Evolutionary conservation across 352 stramenopile genomes (phyloP).

Genomic region (Phytophthora rubi): DNA sequence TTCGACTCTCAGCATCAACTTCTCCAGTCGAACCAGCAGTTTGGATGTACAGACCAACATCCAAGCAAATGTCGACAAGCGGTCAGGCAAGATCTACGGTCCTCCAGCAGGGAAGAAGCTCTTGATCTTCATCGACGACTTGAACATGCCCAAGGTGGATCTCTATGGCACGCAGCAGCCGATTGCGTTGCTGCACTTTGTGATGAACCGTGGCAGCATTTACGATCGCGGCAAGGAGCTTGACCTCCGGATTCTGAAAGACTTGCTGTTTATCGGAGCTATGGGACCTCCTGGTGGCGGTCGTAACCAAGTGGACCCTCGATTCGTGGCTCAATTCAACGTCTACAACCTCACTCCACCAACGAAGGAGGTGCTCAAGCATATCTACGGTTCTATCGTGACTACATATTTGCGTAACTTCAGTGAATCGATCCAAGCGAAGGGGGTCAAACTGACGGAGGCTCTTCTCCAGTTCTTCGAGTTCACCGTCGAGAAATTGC

Average conservation of each 20-base stretch:
- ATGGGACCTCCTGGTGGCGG: constrained; percentile 96
- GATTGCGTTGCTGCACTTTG: constrained; percentile 94
- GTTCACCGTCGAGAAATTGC: constrained; percentile 91
- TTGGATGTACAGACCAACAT: constrained; percentile 95
- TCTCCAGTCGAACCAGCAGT: constrained; percentile 94
- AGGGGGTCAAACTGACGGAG: constrained; percentile 84
- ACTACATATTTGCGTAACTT: constrained; percentile 91
- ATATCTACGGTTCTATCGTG: constrained; percentile 96
- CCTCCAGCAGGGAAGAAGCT: constrained; percentile 94
- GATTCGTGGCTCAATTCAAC: constrained; percentile 95
- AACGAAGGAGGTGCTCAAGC: constrained; percentile 88
- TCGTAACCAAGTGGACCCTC: constrained; percentile 94
- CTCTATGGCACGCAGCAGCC: constrained; percentile 96
- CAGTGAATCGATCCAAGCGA: constrained; percentile 80
- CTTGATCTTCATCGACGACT: constrained; percentile 95
- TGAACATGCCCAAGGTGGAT: constrained; percentile 98
- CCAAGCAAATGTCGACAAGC: constrained; percentile 96
- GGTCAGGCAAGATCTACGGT: constrained; percentile 95
- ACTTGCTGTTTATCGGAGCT: constrained; percentile 93
- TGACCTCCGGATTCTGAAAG: constrained; percentile 93
- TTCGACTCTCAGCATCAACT: constrained; percentile 91
- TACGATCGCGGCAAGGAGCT: constrained; percentile 97
- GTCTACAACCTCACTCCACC: constrained; percentile 96
- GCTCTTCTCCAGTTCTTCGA: constrained; percentile 91
- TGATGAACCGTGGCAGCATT: constrained; percentile 91